These are phyloP conservation scores for Lactifluus pinguis DNA, from an alignment of 768 basidiomycete genomes.

Conservation along the genomic window DNA sequence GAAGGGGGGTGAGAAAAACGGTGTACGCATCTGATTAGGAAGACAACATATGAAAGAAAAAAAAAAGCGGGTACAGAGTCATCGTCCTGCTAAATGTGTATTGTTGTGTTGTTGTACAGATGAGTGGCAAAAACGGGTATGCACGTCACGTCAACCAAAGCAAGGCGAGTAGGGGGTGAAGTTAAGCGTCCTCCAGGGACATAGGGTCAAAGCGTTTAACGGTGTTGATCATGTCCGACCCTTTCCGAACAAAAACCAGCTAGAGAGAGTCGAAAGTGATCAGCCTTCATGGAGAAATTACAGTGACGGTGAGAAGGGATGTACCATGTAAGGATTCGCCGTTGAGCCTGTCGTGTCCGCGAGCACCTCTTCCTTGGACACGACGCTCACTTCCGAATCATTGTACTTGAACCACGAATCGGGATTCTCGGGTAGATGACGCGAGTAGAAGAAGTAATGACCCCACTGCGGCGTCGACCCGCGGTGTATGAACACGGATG, in stretches of 20 bases:
- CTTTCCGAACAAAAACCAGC: constrained; percentile 82
- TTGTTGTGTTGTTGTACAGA: constrained; percentile 3
- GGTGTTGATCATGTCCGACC: constrained; percentile 69
- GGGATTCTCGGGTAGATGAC: constrained; percentile 69
- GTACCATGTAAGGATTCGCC: constrained; percentile 83
- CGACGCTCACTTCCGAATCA: constrained; percentile 75
- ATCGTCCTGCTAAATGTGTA: background rate
- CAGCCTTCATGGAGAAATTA: background rate
- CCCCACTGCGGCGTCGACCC: constrained; percentile 82
- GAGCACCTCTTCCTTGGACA: constrained; percentile 74
- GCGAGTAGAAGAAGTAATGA: constrained; percentile 94
- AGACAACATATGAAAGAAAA: background rate
- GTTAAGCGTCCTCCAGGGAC: constrained; percentile 22
- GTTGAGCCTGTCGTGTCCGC: constrained; percentile 85
- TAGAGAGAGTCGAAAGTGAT: constrained; percentile 23
- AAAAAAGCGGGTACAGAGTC: background rate
- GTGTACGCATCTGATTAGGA: background rate
- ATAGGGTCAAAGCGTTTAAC: constrained; percentile 52
- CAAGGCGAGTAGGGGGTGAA: background rate
- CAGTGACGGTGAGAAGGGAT: constrained; percentile 22
- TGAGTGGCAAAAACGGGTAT: constrained; percentile 9
- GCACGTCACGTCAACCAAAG: background rate
- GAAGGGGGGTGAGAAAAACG: background rate
- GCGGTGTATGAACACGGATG: constrained; percentile 91
- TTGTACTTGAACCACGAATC: constrained; percentile 97